These are phyloP conservation scores for Picea glauca DNA, from an alignment of 75 land plant species.

Conservation along the genomic window DNA sequence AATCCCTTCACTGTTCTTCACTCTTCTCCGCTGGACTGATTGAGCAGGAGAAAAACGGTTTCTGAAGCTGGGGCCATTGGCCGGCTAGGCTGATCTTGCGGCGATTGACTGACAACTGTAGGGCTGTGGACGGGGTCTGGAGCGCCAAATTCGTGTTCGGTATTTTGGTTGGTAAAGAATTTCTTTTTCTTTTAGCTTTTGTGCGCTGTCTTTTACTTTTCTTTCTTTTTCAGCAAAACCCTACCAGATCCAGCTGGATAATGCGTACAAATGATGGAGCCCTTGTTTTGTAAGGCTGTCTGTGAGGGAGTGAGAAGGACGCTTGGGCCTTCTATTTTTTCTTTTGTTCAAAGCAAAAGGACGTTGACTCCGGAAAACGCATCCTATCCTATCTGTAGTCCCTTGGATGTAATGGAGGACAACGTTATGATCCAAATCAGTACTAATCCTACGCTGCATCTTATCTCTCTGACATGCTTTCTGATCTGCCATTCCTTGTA, in stretches of 20 bases:
- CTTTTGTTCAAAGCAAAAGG: too few relatives aligned
- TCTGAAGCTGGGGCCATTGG: not conserved
- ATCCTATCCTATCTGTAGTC: too few relatives aligned
- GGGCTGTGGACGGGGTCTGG: not conserved
- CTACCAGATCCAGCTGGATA: not conserved
- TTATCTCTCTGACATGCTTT: too few relatives aligned
- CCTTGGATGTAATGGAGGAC: too few relatives aligned
- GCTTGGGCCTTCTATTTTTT: too few relatives aligned
- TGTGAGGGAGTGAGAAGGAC: not conserved
- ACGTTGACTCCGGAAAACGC: not conserved
- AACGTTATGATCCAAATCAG: too few relatives aligned
- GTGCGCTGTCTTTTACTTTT: too few relatives aligned
- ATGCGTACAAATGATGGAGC: too few relatives aligned
- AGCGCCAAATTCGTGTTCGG: not conserved
- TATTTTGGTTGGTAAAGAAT: constrained; percentile 2
- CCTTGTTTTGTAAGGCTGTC: not conserved
- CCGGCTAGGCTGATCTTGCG: not conserved
- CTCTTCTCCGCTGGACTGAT: too few relatives aligned
- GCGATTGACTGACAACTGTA: not conserved
- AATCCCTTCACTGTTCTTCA: too few relatives aligned
- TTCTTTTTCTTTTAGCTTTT: not conserved
- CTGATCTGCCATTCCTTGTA: too few relatives aligned
- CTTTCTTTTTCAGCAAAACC: not conserved
- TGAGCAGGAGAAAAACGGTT: not conserved
- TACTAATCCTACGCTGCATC: too few relatives aligned